Percentiles rank a stretch among this genome's conserved stretches.
Evolutionary conservation across 805 yeast genomes (phyloP).

Genomic region (Kuraishia cidri): DNA sequence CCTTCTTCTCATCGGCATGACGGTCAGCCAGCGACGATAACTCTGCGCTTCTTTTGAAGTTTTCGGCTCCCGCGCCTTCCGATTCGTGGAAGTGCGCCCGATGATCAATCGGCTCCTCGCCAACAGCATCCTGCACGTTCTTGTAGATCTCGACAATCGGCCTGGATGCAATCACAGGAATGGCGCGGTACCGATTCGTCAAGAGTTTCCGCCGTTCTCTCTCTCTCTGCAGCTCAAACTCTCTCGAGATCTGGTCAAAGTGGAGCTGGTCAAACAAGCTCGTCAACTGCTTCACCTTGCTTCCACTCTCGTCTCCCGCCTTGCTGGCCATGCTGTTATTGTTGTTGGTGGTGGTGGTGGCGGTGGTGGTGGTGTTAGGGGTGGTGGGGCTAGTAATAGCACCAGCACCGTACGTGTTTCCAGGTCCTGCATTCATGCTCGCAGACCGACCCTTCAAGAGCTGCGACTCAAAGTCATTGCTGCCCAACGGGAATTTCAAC

Average conservation of each 20-base stretch:
- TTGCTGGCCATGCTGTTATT: no score
- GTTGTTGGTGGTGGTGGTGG: no score
- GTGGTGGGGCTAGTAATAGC: no score
- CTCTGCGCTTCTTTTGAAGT: not conserved
- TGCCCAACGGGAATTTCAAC: no score
- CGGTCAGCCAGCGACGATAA: not conserved
- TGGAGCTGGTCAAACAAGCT: conserved; percentile 66
- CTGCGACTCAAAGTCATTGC: no score
- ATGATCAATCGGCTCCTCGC: conserved; percentile 33
- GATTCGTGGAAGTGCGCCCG: not conserved
- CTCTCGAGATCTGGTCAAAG: conserved; percentile 71
- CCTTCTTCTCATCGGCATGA: conserved; percentile 1
- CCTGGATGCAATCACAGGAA: conserved; percentile 62
- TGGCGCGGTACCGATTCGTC: conserved; percentile 50
- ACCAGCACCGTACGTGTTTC: no score
- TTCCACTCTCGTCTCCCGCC: no score
- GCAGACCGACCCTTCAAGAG: no score
- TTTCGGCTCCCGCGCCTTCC: not conserved
- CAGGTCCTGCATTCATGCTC: no score
- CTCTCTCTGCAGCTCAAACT: conserved; percentile 84
- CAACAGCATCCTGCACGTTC: conserved; percentile 83
- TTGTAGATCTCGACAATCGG: conserved; percentile 91
- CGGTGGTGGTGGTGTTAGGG: no score
- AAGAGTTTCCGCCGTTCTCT: conserved; percentile 57
- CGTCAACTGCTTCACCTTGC: conserved; percentile 58